These are phyloP conservation scores for Astrephomene gubernaculifera DNA, from an alignment of 139 green algal species.

Conservation along the genomic window DNA sequence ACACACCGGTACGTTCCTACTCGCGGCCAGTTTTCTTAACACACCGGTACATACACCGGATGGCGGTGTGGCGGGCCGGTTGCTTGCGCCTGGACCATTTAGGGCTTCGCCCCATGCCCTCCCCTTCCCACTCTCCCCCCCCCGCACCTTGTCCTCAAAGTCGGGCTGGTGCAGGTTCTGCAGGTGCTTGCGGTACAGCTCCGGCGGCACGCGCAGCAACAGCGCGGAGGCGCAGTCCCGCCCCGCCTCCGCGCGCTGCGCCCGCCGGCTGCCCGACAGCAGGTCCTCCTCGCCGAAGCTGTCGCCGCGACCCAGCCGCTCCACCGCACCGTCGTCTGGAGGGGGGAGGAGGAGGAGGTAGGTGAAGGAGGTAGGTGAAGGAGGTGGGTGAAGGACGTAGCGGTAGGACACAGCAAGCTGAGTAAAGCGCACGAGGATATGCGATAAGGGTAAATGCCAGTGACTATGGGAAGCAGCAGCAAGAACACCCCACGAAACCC, in stretches of 20 bases:
- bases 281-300: slow-evolving; percentile 49
- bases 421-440: no score
- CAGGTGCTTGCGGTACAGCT: slow-evolving; percentile 45
- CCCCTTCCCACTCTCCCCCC: not conserved
- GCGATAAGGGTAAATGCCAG: no score
- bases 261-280: slow-evolving; percentile 24
- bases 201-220: slow-evolving; percentile 17
- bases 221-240: not conserved
- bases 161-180: slow-evolving; percentile 42
- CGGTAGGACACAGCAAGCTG: not conserved
- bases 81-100: not conserved
- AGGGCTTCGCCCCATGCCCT: not conserved
- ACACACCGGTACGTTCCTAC: no score
- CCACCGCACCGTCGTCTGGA: slow-evolving; percentile 39
- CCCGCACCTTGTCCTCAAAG: slow-evolving; percentile 55
- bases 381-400: not conserved
- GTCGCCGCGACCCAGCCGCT: not conserved
- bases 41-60: no score
- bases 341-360: not conserved
- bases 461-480: no score
- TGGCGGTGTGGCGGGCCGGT: no score
- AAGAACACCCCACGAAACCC: no score
- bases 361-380: not conserved
- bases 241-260: slow-evolving; percentile 24
- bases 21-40: no score